Percentiles rank a stretch among this genome's conserved stretches.
Conservation (phyloP, 2,329 filamentous ascomycete species). For the Neophaeococcomyces aloes region DNA sequence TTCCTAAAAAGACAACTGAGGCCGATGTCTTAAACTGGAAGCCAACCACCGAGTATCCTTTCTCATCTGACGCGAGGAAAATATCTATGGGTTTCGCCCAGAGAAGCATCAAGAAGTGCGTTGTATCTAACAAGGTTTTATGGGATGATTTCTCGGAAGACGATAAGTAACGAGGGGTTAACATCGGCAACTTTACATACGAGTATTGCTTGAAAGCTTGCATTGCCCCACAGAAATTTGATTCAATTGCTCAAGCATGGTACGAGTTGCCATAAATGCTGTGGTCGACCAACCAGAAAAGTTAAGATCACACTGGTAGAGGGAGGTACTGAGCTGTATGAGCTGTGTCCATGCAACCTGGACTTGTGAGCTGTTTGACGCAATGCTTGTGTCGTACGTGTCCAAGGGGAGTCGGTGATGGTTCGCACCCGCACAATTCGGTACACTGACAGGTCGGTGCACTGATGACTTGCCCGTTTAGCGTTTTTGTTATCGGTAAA, state of each 20-base stretch:
- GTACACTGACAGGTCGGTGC: conserved; percentile 62
- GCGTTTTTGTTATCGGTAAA: conserved; percentile 37
- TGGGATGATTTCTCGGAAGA: conserved; percentile 52
- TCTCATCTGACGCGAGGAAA: conserved; percentile 58
- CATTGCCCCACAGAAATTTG: no score
- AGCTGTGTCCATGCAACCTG: no score
- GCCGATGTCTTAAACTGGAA: conserved; percentile 44
- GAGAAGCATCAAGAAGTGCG: conserved; percentile 8
- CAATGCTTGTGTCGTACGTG: no score
- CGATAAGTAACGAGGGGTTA: no score
- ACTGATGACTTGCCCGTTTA: conserved; percentile 50
- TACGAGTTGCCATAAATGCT: no score
- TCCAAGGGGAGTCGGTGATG: conserved; percentile 52
- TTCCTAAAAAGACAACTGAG: conserved; percentile 43
- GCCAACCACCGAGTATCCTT: conserved; percentile 53
- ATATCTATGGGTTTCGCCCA: conserved; percentile 53
- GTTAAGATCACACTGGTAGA: no score
- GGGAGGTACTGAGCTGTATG: no score
- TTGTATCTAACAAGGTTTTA: conserved; percentile 41
- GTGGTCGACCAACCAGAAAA: no score
- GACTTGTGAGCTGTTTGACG: no score
- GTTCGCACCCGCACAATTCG: conserved; percentile 72
- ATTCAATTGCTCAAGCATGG: no score
- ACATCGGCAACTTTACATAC: no score
- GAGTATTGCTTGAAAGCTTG: no score